Evolutionary conservation across 148 eudicot species (phyloP).

Genomic region (Gaultheria prostrata): DNA sequence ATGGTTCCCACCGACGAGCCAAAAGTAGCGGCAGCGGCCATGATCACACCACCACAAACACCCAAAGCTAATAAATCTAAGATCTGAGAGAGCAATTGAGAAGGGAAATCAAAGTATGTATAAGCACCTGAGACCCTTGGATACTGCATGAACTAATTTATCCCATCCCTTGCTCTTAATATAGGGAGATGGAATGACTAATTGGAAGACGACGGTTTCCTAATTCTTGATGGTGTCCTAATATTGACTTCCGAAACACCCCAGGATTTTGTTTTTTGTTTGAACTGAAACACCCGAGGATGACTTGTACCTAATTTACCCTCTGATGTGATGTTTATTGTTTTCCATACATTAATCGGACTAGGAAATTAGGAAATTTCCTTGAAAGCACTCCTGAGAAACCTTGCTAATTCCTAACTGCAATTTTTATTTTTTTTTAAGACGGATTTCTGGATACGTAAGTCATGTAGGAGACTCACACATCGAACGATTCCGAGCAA

Average conservation of each 20-base stretch:
- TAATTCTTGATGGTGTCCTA: neutral
- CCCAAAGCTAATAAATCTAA: neutral
- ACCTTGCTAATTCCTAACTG: neutral
- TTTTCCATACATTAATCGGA: neutral
- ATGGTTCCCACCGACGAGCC: neutral
- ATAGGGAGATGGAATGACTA: neutral
- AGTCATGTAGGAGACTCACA: no score
- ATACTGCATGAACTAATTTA: neutral
- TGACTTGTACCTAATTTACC: neutral
- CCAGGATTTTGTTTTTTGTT: no score
- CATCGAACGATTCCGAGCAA: neutral
- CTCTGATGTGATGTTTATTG: neutral
- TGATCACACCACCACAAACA: neutral
- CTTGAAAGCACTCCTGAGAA: neutral
- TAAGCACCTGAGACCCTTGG: neutral
- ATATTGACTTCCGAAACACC: no score
- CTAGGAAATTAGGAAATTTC: neutral
- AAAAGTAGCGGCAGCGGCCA: slow-evolving; percentile 3
- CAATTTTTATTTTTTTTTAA: no score
- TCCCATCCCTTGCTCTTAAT: neutral
- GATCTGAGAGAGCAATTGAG: neutral
- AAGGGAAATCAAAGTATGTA: neutral
- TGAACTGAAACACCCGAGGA: no score
- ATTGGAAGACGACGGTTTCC: neutral
- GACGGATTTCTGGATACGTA: no score